Evolutionary conservation across 805 yeast species (phyloP).

Genomic region (Schizosaccharomyces lindneri): DNA sequence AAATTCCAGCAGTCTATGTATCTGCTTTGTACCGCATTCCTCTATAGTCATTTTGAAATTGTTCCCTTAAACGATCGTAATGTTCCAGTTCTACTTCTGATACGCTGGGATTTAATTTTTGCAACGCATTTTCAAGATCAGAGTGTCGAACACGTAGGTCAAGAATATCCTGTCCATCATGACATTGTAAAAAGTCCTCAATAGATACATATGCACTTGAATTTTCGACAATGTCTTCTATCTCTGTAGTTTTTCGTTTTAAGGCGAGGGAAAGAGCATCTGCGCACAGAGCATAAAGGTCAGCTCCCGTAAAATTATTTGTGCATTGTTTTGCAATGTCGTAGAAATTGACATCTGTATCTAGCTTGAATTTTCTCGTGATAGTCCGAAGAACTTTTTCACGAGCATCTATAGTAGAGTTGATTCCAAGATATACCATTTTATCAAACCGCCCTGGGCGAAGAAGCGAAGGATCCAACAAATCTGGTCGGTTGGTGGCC

Average conservation of each 20-base stretch:
- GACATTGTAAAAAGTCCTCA: conserved; percentile 76
- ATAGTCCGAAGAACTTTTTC: conserved; percentile 63
- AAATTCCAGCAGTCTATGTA: too few relatives aligned
- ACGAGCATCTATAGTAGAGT: conserved; percentile 79
- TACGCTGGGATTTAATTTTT: conserved; percentile 58
- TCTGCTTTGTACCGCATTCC: too few relatives aligned
- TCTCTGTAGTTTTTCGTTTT: conserved; percentile 63
- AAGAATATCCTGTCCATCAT: conserved; percentile 41
- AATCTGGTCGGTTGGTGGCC: conserved; percentile 93
- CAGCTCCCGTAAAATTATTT: conserved; percentile 91
- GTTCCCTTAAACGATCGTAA: conserved; percentile 51
- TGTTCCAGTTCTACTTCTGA: conserved; percentile 69
- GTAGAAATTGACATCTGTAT: conserved; percentile 31
- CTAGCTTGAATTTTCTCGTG: conserved; percentile 46
- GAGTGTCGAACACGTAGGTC: conserved; percentile 40
- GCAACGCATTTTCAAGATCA: conserved; percentile 58
- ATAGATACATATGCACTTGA: conserved; percentile 37
- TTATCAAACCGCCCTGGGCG: conserved; percentile 69
- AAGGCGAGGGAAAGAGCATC: conserved; percentile 92
- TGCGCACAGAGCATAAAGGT: conserved; percentile 83
- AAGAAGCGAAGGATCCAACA: conserved; percentile 75
- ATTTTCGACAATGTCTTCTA: conserved; percentile 35
- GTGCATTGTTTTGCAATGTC: conserved; percentile 48
- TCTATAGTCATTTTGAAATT: conserved; percentile 7
- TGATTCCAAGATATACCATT: conserved; percentile 75